Conservation (phyloP, 73 alveolate genomes). For the Symbiodinium pilosum region DNA sequence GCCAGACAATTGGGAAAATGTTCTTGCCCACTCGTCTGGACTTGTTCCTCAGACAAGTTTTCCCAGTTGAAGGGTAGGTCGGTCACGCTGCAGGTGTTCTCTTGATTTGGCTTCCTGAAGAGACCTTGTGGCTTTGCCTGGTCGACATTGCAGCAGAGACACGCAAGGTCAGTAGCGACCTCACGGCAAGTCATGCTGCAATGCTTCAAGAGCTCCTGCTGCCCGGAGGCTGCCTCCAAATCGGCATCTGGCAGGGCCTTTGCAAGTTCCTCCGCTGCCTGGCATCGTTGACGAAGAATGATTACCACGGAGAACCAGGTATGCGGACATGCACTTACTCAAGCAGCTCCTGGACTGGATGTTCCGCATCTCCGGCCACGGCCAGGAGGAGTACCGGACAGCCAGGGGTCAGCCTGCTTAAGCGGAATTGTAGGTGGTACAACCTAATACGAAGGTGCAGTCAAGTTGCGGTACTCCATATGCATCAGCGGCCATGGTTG, state of each 20-base stretch:
- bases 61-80: too few species aligned
- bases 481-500: constrained; percentile 92
- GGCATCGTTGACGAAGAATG: neutral
- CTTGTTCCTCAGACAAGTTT: too few species aligned
- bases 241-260: constrained; percentile 52
- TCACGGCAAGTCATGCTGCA: neutral
- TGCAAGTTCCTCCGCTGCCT: constrained; percentile 92
- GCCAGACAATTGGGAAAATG: neutral
- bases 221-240: constrained; percentile 14
- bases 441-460: neutral
- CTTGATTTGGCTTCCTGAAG: too few species aligned
- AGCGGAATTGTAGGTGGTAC: neutral
- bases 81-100: too few species aligned
- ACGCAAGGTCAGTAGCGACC: constrained; percentile 44
- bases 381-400: constrained; percentile 68
- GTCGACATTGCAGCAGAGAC: neutral
- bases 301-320: too few species aligned
- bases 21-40: too few species aligned
- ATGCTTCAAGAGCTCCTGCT: too few species aligned
- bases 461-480: constrained; percentile 69
- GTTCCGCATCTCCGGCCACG: constrained; percentile 57
- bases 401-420: constrained; percentile 36
- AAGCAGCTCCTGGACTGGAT: constrained; percentile 59
- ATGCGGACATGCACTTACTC: too few species aligned
- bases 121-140: too few species aligned